Conservation (phyloP, 2,329 filamentous ascomycete species). For the Fusarium guadeloupense region DNA sequence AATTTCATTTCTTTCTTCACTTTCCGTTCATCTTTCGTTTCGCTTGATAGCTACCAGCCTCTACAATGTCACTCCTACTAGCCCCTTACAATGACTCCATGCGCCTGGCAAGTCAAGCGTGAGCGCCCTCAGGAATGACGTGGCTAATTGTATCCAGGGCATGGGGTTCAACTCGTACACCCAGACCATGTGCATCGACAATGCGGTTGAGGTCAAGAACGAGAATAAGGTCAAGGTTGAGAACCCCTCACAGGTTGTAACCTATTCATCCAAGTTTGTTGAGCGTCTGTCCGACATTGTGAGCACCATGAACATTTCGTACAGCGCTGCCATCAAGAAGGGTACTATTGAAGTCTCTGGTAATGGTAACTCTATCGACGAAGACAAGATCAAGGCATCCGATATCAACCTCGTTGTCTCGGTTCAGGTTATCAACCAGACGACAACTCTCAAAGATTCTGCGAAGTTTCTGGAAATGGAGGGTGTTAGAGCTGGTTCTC, state of each 20-base stretch:
- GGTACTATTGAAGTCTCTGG: neutral
- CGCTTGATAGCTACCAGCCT: no score
- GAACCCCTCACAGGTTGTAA: neutral
- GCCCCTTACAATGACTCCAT: constrained; percentile 18
- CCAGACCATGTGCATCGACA: neutral
- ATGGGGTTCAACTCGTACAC: constrained; percentile 2
- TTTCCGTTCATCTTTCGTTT: no score
- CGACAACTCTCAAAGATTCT: neutral
- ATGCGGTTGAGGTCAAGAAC: neutral
- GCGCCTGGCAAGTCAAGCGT: neutral
- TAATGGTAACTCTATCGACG: neutral
- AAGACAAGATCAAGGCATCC: constrained; percentile 6
- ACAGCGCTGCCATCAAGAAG: neutral
- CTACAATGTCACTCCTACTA: constrained; percentile 8
- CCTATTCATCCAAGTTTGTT: neutral
- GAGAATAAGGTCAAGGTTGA: neutral
- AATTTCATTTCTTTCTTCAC: no score
- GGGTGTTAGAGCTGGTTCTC: neutral
- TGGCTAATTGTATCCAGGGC: neutral
- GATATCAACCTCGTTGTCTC: constrained; percentile 13
- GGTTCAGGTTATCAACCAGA: constrained; percentile 16
- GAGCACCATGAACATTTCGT: constrained; percentile 4
- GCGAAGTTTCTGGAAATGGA: neutral
- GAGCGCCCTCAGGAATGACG: no score
- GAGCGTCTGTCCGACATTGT: neutral